phyloP scores from a whole-genome alignment of 2,329 filamentous ascomycete species.

The Diaporthe sp. region DNA sequence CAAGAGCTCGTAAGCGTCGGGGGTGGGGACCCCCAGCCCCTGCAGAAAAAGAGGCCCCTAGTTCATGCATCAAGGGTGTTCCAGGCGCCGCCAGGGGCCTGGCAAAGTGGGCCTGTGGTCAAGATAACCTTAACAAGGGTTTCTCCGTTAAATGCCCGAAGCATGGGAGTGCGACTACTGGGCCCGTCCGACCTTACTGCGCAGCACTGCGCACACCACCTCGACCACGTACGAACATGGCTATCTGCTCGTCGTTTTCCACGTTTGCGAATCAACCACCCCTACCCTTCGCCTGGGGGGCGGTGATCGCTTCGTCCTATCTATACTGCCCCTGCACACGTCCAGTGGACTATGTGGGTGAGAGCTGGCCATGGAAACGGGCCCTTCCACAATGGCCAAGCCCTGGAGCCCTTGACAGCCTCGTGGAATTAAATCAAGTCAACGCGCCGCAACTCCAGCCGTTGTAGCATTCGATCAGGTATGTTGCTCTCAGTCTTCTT shows the following conservation, averaged over 20 bases:
- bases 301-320: slow-evolving; percentile 4
- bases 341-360: neutral
- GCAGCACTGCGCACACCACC: neutral
- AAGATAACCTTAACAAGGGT: slow-evolving; percentile 39
- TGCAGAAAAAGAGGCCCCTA: neutral
- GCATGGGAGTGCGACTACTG: slow-evolving; percentile 9
- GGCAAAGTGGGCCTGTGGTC: slow-evolving; percentile 5
- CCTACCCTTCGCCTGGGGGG: neutral
- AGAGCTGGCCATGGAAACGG: neutral
- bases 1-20: slow-evolving; percentile 16
- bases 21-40: slow-evolving; percentile 13
- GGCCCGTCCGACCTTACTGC: neutral
- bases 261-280: neutral
- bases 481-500: neutral
- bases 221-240: neutral
- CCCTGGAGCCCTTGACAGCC: neutral
- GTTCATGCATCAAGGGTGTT: slow-evolving; percentile 28
- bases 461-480: neutral
- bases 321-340: neutral
- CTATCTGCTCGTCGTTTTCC: neutral
- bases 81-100: slow-evolving; percentile 25
- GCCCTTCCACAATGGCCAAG: neutral
- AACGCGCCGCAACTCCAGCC: too few species aligned
- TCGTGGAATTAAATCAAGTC: neutral
- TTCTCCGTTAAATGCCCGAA: slow-evolving; percentile 27